Evolutionary conservation across 2,329 filamentous ascomycete genomes (phyloP).

Genomic region (Botrytis tulipae): DNA sequence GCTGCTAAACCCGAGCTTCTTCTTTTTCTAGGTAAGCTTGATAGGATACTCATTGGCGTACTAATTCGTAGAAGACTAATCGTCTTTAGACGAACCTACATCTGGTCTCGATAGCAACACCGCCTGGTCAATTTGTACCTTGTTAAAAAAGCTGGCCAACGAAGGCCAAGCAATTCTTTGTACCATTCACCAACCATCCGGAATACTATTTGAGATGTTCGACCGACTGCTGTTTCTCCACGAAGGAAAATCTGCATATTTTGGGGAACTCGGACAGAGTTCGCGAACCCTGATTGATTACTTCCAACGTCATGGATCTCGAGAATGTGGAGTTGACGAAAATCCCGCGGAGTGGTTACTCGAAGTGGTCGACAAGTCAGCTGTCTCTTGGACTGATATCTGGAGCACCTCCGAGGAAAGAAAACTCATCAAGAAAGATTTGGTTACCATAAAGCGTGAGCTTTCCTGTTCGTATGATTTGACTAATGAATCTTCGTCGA

Average conservation of each 20-base stretch:
- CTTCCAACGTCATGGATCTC: slow-evolving; percentile 69
- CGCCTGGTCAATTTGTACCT: slow-evolving; percentile 81
- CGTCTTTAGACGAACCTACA: slow-evolving; percentile 74
- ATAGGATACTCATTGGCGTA: not conserved
- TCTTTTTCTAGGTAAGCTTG: slow-evolving; percentile 55
- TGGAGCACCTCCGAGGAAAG: slow-evolving; percentile 61
- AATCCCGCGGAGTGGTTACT: slow-evolving; percentile 75
- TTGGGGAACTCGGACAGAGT: slow-evolving; percentile 62
- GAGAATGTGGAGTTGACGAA: slow-evolving; percentile 59
- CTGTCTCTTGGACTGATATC: slow-evolving; percentile 50
- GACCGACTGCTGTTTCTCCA: slow-evolving; percentile 75
- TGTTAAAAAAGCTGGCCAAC: slow-evolving; percentile 83
- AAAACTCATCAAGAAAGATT: slow-evolving; percentile 42
- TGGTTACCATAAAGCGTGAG: not conserved
- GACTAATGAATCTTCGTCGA: not conserved
- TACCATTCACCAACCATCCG: slow-evolving; percentile 91
- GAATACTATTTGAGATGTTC: slow-evolving; percentile 87
- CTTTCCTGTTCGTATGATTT: slow-evolving; percentile 24
- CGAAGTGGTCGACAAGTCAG: slow-evolving; percentile 47
- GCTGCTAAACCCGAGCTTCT: slow-evolving; percentile 46
- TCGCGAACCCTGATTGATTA: slow-evolving; percentile 48
- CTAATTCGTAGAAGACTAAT: not conserved
- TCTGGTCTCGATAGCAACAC: slow-evolving; percentile 90
- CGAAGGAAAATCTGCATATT: slow-evolving; percentile 75
- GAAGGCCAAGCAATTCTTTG: slow-evolving; percentile 86